Base-by-base conservation (phyloP, 352 stramenopile genomes). In the Globisporangium perplexum region DNA sequence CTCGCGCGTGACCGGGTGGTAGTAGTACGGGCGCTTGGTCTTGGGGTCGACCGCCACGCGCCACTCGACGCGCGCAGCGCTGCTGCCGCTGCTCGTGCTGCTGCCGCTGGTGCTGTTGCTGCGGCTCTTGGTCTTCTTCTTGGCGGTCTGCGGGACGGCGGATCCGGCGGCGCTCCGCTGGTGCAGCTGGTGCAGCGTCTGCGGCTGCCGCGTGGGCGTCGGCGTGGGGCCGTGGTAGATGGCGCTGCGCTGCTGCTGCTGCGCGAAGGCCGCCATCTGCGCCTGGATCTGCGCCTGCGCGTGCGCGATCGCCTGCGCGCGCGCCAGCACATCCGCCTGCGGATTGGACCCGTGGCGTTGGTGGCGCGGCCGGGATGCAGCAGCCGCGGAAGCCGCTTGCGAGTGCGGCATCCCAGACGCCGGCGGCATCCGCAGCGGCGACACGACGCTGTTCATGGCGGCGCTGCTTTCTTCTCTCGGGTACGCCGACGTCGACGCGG, bases 21-120 rank as follows among this genome's bases (percentile, higher is more conserved):
- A 99, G 63, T 98, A 99, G 80, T 99, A 99, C n/a, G 86, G 88
- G 26, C 89, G 83, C 56, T 95, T 91, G 20, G 82, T 90, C 60
- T 88, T 86, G 18, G 83, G 83, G 53, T 91, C 82, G 1, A 91
- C 33, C 7, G 83, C 83, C 38, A 94, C 77, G 54, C 79, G 77
- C 83, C 83, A 94, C 46, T 83, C 78, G 42, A 86, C 68, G 31
- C 54, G 53, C 15, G 24, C 7, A 7, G 20, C 24, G 28, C 30
- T 7, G 18, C 22, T n/a, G 38, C 18, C 39, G 11, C 18, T 60
- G 36, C 45, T 54, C 6, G 31, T 48, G 33, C 42, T 35, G 31
- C 42, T 57, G 39, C 56, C 71, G 53, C 55, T 57, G 20, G 36
- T 65, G 35, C 18, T 61, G 18, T 30, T 45, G 47, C 47, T 67